Percentiles rank a stretch among this genome's conserved stretches.
These are phyloP conservation scores for Alternaria solani DNA, from an alignment of 2,329 filamentous ascomycete genomes.

Conservation along the genomic window DNA sequence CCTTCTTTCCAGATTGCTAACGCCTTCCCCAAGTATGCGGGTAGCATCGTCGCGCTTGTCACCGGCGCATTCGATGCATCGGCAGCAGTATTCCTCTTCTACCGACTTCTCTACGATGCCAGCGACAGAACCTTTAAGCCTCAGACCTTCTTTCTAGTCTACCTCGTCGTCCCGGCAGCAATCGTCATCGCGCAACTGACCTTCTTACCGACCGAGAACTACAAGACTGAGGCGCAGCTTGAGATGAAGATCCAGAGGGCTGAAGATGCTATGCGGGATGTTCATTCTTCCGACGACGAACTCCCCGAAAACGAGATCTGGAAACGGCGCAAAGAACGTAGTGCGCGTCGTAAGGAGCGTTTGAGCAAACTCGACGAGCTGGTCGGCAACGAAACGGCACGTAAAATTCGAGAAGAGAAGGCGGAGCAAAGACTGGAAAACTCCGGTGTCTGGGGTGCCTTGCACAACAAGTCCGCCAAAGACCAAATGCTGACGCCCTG, in stretches of 20 bases:
- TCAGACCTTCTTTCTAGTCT: slow-evolving; percentile 74
- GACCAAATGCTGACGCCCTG: slow-evolving; percentile 81
- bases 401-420: slow-evolving; percentile 65
- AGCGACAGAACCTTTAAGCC: slow-evolving; percentile 67
- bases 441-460: slow-evolving; percentile 83
- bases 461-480: slow-evolving; percentile 75
- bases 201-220: slow-evolving; percentile 77
- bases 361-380: slow-evolving; percentile 75
- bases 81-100: slow-evolving; percentile 78
- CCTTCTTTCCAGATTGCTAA: slow-evolving; percentile 86
- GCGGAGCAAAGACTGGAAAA: slow-evolving; percentile 73
- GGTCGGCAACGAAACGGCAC: slow-evolving; percentile 69
- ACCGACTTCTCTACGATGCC: slow-evolving; percentile 73
- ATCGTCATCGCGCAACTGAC: slow-evolving; percentile 73
- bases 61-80: slow-evolving; percentile 87
- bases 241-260: slow-evolving; percentile 48
- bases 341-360: slow-evolving; percentile 61
- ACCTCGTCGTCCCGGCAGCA: slow-evolving; percentile 73
- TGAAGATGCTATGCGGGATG: slow-evolving; percentile 48
- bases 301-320: slow-evolving; percentile 60
- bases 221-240: slow-evolving; percentile 68
- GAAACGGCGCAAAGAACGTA: slow-evolving; percentile 48
- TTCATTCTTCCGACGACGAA: slow-evolving; percentile 64
- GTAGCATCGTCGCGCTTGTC: slow-evolving; percentile 79
- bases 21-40: slow-evolving; percentile 78